A percentile compares a stretch with the other conserved stretches of the same genome.
These are phyloP conservation scores for Iberis pinnata DNA, from an alignment of 345 rosid species.

Conservation along the genomic window DNA sequence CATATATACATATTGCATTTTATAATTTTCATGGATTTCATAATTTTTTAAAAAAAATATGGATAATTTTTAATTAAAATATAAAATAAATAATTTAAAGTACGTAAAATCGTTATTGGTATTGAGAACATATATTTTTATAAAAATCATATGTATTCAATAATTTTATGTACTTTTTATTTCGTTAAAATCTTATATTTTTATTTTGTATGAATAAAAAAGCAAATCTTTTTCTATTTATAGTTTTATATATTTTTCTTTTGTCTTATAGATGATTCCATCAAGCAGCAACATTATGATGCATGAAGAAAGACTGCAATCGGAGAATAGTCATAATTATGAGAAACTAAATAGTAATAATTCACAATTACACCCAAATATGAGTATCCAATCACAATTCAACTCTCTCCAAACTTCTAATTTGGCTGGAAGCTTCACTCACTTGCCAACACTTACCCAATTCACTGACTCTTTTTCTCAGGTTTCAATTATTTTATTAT, in stretches of 20 bases:
- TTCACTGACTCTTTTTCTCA: conserved; percentile 43
- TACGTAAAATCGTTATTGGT: too few relatives aligned
- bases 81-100: too few relatives aligned
- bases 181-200: too few relatives aligned
- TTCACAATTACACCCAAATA: conserved; percentile 29
- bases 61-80: too few relatives aligned
- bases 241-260: conserved; percentile 13
- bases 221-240: conserved; percentile 10
- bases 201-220: too few relatives aligned
- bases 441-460: conserved; percentile 43
- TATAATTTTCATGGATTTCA: too few relatives aligned
- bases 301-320: conserved; percentile 42
- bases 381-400: conserved; percentile 32
- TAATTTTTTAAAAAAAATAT: too few relatives aligned
- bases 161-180: too few relatives aligned
- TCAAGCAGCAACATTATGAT: conserved; percentile 38
- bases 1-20: too few relatives aligned
- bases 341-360: conserved; percentile 25
- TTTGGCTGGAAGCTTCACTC: conserved; percentile 36
- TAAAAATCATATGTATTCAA: too few relatives aligned
- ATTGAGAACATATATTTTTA: too few relatives aligned
- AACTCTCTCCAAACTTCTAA: conserved; percentile 4
- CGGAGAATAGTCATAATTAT: conserved; percentile 31
- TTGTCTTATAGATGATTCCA: conserved; percentile 29
- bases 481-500: conserved; percentile 28